Evolutionary conservation across 345 rosid species (phyloP).

Genomic region (Sisymbrium irio): DNA sequence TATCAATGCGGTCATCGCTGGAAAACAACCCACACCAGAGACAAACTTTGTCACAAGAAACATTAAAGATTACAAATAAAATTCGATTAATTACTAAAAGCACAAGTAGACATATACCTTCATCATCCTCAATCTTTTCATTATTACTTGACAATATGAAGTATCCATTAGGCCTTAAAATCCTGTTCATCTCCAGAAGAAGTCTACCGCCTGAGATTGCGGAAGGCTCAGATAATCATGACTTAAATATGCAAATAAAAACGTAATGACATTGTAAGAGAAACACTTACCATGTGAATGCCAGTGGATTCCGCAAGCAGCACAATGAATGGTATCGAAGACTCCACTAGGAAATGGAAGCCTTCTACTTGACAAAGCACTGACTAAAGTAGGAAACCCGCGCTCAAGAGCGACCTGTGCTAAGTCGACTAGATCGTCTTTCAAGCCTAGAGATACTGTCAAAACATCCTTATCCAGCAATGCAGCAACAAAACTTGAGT

Average conservation of each 20-base stretch:
- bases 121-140: slow-evolving; percentile 72
- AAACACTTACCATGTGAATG: slow-evolving; percentile 65
- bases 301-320: slow-evolving; percentile 77
- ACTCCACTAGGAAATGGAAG: slow-evolving; percentile 92
- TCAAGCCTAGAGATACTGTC: slow-evolving; percentile 73
- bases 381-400: slow-evolving; percentile 77
- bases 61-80: not conserved
- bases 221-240: not conserved
- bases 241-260: not conserved
- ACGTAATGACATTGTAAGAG: not conserved
- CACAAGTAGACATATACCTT: slow-evolving; percentile 46
- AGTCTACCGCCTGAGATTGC: slow-evolving; percentile 65
- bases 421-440: slow-evolving; percentile 87
- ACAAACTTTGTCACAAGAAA: slow-evolving; percentile 14
- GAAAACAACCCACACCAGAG: not conserved
- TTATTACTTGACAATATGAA: slow-evolving; percentile 77
- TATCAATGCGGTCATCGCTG: slow-evolving; percentile 76
- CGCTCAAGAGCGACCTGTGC: slow-evolving; percentile 89
- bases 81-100: not conserved
- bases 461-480: slow-evolving; percentile 79
- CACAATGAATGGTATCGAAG: slow-evolving; percentile 90
- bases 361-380: slow-evolving; percentile 69
- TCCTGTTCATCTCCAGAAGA: slow-evolving; percentile 90
- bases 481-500: slow-evolving; percentile 71
- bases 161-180: slow-evolving; percentile 86